phyloP scores from a whole-genome alignment of 192 early-diverging fungal genomes.

The Coemansia sp. region DNA sequence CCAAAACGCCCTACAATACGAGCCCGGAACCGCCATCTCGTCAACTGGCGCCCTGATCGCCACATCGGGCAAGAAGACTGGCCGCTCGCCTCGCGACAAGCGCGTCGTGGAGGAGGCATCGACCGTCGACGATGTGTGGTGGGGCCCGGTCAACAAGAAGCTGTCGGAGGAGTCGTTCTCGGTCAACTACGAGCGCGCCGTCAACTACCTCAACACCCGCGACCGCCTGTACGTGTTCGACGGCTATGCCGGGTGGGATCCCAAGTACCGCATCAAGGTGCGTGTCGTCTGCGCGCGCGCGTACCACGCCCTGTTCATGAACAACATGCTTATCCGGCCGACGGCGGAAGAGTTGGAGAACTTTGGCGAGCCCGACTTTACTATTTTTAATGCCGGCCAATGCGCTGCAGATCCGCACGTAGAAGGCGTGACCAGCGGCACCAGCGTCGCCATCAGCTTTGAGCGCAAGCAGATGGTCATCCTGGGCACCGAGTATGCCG shows the following conservation, averaged over 20 bases:
- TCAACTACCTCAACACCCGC: conserved; percentile 96
- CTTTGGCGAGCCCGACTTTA: conserved; percentile 97
- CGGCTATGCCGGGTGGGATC: conserved; percentile 98
- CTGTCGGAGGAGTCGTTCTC: conserved; percentile 80
- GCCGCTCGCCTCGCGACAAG: conserved; percentile 95
- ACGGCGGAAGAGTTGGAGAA: conserved; percentile 83
- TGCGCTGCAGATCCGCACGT: conserved; percentile 7
- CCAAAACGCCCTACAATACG: conserved; percentile 83
- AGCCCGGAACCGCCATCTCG: conserved; percentile 86
- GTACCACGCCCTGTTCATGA: conserved; percentile 97
- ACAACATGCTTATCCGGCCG: conserved; percentile 98
- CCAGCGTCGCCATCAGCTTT: conserved; percentile 92
- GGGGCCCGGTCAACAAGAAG: conserved; percentile 97
- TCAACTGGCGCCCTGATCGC: conserved; percentile 90
- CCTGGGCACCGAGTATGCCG: conserved; percentile 96
- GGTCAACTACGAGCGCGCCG: conserved; percentile 93
- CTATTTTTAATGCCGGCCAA: conserved; percentile 93
- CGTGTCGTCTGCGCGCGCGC: conserved; percentile 92
- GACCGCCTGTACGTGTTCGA: conserved; percentile 93
- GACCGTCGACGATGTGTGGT: conserved; percentile 92
- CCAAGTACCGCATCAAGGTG: conserved; percentile 97
- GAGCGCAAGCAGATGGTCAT: conserved; percentile 96
- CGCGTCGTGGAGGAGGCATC: conserved; percentile 91
- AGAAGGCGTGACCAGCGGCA: conserved; percentile 81
- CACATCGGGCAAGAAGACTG: conserved; percentile 89